Base-by-base conservation (phyloP, 768 basidiomycete genomes). In the Arthromyces matolae region DNA sequence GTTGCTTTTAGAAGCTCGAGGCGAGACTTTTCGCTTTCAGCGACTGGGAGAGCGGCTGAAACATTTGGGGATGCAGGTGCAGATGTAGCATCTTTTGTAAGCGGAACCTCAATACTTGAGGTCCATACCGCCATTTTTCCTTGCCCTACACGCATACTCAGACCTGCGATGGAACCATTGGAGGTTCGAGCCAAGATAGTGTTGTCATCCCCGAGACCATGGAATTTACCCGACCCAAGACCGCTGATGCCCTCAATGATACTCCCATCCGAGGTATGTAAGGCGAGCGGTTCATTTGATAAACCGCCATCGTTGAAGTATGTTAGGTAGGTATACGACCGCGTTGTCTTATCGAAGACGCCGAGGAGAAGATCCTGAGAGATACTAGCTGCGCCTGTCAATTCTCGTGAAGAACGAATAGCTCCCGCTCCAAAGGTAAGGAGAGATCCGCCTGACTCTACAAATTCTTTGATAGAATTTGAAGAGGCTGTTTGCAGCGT, bases 401-500 rank as follows among this genome's bases (percentile, higher is more conserved):
- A 66, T 57, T 40, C 68, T 19, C 71, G 63, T 12, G 59, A 25
- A 4, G 65, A 61, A 33, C 71, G 69, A 0, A 74, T 76, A 45
- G 79, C 78, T 40, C 78, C 83, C 1, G 76, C 74, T 1, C 80
- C 79, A 5, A 93, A 69, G 3, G 80, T 82, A 4, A 93, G 67
- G 53, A 84, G 78, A n/a, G 68, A 68, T 2, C 93, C 93, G 0
- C 93, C 92, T 6, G 66, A 54, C 32, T 80, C 71, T 6, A 87
- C 77, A 53, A 80, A 95, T 3, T 70, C 70, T 42, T 69, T 71
- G 39, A 93, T 80, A 2, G 74, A 62, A 9, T 65, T 57, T 35
- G 68, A 69, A 6, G 78, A 60, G 9, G 69, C 43, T 19, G 69
- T 65, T 42, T 64, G 58, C 53, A 71, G 61, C 8, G 64, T 76